Base-by-base conservation (phyloP, 768 basidiomycete genomes). In the Infundibulicybe gibba region DNA sequence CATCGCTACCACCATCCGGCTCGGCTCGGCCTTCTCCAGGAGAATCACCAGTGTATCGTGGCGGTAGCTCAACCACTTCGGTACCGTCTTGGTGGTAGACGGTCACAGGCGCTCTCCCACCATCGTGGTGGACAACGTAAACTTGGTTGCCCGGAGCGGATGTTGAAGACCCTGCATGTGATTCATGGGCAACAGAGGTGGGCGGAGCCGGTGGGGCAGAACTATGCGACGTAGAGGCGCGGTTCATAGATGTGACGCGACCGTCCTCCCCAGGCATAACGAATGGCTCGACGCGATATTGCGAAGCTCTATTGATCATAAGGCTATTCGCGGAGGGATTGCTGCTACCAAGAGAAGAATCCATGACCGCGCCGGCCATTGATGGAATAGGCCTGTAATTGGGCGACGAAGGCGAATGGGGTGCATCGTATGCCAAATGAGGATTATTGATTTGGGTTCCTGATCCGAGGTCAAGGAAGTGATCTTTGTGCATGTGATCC, bases 101-200 rank as follows among this genome's bases (percentile, higher is more conserved):
- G 2, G 80, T 79, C 34, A 84, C 76, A 1, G 81, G 81, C 14
- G 79, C 61, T 13, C 71, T 59, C 10, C 80, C 76, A n/a, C 69
- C 71, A 53, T 83, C 81, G 53, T 82, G 81, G 51, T 82, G 82
- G 30, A 84, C 71, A 34, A 81, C 77, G 51, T 81, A 81, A 8
- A 81, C 72, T 57, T 67, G 67, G 37, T 53, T 55, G 37, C 52
- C 49, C 12, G 35, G 46, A 12, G 48, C 39, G 25, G 25, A 25
- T 25, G 25, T 4, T 4, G 25, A 25, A 25, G 25, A 25, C 25
- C 25, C 25, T 25, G 25, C 25, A 25, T 25, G 3, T 3, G 25
- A 25, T 25, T 25, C 25, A 25, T 25, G 25, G 25, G 25, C 25
- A 25, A 25, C 8, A 25, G 25, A 25, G 25, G 47, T 32, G 0